A percentile compares a stretch with the other conserved stretches of the same genome.
phyloP scores from a whole-genome alignment of 441 rosid genomes.

The Populus trichocarpa region DNA sequence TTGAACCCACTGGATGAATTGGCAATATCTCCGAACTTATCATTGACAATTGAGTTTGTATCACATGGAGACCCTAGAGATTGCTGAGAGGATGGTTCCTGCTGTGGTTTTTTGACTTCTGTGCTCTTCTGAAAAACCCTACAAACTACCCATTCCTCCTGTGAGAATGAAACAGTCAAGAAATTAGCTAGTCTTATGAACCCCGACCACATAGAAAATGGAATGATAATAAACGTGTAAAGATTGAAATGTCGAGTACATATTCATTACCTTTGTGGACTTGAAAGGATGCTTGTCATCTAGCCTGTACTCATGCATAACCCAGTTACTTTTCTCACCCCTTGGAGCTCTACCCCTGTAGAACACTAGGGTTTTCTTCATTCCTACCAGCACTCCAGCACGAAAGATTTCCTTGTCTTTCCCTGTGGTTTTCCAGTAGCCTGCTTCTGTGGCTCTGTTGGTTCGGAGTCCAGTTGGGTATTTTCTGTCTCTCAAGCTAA shows the following conservation, averaged over 20 bases:
- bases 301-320: conserved; percentile 91
- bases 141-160: conserved; percentile 98
- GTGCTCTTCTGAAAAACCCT: conserved; percentile 84
- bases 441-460: conserved; percentile 83
- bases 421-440: conserved; percentile 24
- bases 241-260: background rate
- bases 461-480: conserved; percentile 98
- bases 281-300: conserved; percentile 50
- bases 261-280: conserved; percentile 20
- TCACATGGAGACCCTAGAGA: conserved; percentile 69
- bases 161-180: conserved; percentile 16
- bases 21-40: conserved; percentile 55
- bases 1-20: conserved; percentile 30
- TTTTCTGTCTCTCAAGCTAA: conserved; percentile 77
- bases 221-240: background rate
- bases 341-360: conserved; percentile 94
- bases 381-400: conserved; percentile 63
- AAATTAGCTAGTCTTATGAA: background rate
- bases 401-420: conserved; percentile 78
- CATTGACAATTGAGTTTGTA: conserved; percentile 52
- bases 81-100: conserved; percentile 50
- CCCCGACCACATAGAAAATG: background rate
- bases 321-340: conserved; percentile 95
- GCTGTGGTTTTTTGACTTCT: conserved; percentile 55
- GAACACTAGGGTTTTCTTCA: conserved; percentile 98